phyloP scores from a whole-genome alignment of 2,329 filamentous ascomycete species.

The Plenodomus tracheiphilus region DNA sequence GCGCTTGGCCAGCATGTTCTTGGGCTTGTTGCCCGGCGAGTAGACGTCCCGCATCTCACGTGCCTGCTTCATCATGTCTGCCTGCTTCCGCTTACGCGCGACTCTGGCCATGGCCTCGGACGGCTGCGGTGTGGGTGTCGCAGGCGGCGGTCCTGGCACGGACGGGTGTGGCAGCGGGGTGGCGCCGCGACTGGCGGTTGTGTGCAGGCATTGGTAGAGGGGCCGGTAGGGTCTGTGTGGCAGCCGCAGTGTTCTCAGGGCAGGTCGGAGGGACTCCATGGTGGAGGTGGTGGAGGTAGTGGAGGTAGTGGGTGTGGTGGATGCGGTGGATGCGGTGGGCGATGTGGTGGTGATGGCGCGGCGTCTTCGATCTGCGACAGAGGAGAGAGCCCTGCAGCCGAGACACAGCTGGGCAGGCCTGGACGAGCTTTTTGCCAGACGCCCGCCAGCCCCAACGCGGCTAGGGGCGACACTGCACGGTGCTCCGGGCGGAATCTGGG shows the following conservation, averaged over 20 bases:
- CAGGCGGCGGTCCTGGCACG: constrained; percentile 63
- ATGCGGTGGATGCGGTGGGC: background rate
- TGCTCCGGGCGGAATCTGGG: too few relatives aligned
- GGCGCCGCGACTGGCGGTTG: constrained; percentile 50
- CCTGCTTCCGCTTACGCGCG: constrained; percentile 55
- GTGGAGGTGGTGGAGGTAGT: constrained; percentile 1
- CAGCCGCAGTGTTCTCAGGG: constrained; percentile 23
- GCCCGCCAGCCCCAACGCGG: background rate
- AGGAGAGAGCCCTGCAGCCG: too few relatives aligned
- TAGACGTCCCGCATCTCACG: constrained; percentile 48
- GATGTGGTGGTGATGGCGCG: background rate
- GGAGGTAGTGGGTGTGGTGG: too few relatives aligned
- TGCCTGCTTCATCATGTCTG: constrained; percentile 52
- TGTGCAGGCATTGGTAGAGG: constrained; percentile 47
- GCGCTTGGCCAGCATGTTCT: constrained; percentile 64
- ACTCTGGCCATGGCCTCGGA: constrained; percentile 54
- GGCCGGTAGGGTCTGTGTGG: constrained; percentile 18
- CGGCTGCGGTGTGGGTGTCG: constrained; percentile 55
- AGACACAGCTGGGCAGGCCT: too few relatives aligned
- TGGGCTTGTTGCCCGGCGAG: constrained; percentile 45
- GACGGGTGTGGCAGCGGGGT: constrained; percentile 61
- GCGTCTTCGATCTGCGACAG: too few relatives aligned
- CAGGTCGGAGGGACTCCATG: constrained; percentile 39
- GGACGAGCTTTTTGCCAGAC: background rate
- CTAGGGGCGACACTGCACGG: too few relatives aligned